Percentiles rank a stretch among this genome's conserved stretches.
Conservation (phyloP, 2,329 filamentous ascomycete species). For the Aspergillus flavus region DNA sequence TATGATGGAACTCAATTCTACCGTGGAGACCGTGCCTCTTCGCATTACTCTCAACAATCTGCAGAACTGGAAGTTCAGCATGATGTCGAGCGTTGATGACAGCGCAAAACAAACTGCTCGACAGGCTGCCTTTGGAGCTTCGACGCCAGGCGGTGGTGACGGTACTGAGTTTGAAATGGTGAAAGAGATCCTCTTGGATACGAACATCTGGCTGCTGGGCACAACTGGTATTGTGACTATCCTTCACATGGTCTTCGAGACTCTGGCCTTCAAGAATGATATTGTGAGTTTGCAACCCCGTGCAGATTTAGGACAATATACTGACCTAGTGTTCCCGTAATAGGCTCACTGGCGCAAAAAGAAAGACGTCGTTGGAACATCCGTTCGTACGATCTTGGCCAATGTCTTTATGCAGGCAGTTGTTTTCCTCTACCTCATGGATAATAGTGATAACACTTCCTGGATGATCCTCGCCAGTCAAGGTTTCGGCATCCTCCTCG, state of each 20-base stretch:
- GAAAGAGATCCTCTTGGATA: slow-evolving; percentile 92
- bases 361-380: slow-evolving; percentile 98
- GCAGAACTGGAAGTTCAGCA: slow-evolving; percentile 84
- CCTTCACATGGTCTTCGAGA: slow-evolving; percentile 92
- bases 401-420: slow-evolving; percentile 97
- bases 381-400: slow-evolving; percentile 90
- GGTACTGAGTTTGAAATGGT: slow-evolving; percentile 95
- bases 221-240: slow-evolving; percentile 84
- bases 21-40: slow-evolving; percentile 77
- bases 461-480: slow-evolving; percentile 99
- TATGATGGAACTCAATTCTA: slow-evolving; percentile 90
- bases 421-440: slow-evolving; percentile 94
- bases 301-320: neutral
- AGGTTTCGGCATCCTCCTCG: slow-evolving; percentile 76
- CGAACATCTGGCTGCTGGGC: slow-evolving; percentile 85
- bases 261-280: slow-evolving; percentile 94
- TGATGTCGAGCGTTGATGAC: slow-evolving; percentile 82
- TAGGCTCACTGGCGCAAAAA: slow-evolving; percentile 94
- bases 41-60: slow-evolving; percentile 83
- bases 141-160: slow-evolving; percentile 76
- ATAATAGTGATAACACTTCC: slow-evolving; percentile 96
- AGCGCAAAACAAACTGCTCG: slow-evolving; percentile 81
- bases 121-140: slow-evolving; percentile 73
- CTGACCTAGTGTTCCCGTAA: slow-evolving; percentile 16
- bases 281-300: slow-evolving; percentile 57